These are phyloP conservation scores for Purpureocillium lavendulum DNA, from an alignment of 2,329 filamentous ascomycete genomes.

Conservation along the genomic window DNA sequence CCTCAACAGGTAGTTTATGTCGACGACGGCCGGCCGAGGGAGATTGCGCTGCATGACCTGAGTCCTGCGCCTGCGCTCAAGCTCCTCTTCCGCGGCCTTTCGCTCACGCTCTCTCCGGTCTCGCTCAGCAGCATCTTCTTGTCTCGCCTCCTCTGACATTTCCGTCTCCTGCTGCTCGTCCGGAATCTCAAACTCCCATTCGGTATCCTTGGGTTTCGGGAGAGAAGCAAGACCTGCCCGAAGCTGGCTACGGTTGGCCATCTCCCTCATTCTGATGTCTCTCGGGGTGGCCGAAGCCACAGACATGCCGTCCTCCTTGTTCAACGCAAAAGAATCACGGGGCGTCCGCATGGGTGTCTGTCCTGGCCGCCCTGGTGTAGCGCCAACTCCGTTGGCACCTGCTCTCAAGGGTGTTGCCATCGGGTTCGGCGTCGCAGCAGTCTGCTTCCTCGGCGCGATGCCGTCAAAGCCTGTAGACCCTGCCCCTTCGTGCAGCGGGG, in stretches of 20 bases:
- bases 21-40: constrained; percentile 66
- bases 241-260: constrained; percentile 60
- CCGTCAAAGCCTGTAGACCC: constrained; percentile 85
- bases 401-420: constrained; percentile 80
- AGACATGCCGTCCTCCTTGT: constrained; percentile 60
- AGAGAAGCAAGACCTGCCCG: constrained; percentile 69
- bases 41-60: constrained; percentile 84
- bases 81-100: constrained; percentile 62
- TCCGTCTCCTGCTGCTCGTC: constrained; percentile 63
- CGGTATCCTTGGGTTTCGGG: constrained; percentile 85
- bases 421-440: constrained; percentile 87
- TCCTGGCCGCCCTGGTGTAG: constrained; percentile 61
- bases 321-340: constrained; percentile 78
- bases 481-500: constrained; percentile 71
- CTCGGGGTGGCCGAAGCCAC: constrained; percentile 66
- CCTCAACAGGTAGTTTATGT: constrained; percentile 60
- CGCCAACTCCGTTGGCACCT: constrained; percentile 51
- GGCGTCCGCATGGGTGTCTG: constrained; percentile 84
- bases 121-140: constrained; percentile 58
- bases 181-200: constrained; percentile 89
- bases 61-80: constrained; percentile 75
- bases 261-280: constrained; percentile 64
- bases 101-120: constrained; percentile 71
- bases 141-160: constrained; percentile 37
- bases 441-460: constrained; percentile 69